Conservation (phyloP, 108 stramenopile genomes). For the Cyclotella choctawhatcheeana region DNA sequence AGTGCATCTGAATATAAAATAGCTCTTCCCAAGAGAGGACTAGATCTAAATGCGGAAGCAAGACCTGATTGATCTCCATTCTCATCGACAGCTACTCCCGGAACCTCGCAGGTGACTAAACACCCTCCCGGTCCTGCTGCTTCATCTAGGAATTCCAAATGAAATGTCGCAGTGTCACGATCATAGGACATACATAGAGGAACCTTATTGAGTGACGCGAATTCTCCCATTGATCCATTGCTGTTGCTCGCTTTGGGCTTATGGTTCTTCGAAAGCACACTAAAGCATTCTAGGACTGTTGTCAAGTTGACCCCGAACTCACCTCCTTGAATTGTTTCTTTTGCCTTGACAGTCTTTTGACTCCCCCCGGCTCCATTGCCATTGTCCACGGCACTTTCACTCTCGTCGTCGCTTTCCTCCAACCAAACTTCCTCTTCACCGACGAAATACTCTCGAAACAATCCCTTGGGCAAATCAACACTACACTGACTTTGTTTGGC, state of each 20-base stretch:
- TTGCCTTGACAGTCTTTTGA: conserved; percentile 10
- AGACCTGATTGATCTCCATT: conserved; percentile 47
- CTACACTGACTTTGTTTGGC: conserved; percentile 61
- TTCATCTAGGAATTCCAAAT: conserved; percentile 62
- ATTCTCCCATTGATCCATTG: conserved; percentile 27
- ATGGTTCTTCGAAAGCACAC: conserved; percentile 48
- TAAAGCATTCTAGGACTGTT: conserved; percentile 67
- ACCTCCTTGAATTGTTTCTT: conserved; percentile 47
- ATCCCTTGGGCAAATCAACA: conserved; percentile 64
- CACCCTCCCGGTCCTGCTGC: conserved; percentile 51
- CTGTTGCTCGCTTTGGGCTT: conserved; percentile 6
- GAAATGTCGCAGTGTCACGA: conserved; percentile 55
- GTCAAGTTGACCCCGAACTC: conserved; percentile 73
- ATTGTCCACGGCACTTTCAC: not conserved
- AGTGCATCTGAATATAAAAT: conserved; percentile 58
- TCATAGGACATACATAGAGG: conserved; percentile 68
- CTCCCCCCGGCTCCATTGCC: not conserved
- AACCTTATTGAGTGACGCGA: conserved; percentile 48
- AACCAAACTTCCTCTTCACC: conserved; percentile 56
- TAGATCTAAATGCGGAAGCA: conserved; percentile 65
- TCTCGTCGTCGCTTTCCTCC: conserved; percentile 29
- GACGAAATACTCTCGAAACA: conserved; percentile 72
- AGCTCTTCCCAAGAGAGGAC: conserved; percentile 57
- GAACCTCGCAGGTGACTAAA: conserved; percentile 51
- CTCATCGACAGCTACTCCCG: conserved; percentile 54